These are phyloP conservation scores for Colletotrichum euphorbiae DNA, from an alignment of 2,329 filamentous ascomycete species.

Conservation along the genomic window DNA sequence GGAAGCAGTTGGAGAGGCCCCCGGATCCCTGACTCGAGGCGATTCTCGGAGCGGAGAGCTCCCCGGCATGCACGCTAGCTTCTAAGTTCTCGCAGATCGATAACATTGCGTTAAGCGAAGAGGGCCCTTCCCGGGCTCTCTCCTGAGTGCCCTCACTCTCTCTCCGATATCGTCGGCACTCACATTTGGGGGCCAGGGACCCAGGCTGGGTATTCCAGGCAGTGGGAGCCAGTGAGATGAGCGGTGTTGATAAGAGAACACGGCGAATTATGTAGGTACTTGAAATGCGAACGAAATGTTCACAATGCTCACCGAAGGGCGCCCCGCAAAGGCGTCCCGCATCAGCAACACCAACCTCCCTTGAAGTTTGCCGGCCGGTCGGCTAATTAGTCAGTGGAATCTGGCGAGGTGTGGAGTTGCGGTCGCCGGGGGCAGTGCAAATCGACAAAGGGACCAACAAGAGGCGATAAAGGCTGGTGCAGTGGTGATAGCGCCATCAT, in stretches of 20 bases:
- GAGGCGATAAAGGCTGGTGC: neutral
- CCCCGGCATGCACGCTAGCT: constrained; percentile 17
- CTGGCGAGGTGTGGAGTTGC: constrained; percentile 15
- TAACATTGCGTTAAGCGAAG: constrained; percentile 21
- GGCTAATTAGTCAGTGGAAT: neutral
- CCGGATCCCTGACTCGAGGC: constrained; percentile 13
- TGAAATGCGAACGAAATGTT: neutral
- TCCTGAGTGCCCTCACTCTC: neutral
- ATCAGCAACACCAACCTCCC: constrained; percentile 9
- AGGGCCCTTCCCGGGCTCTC: neutral
- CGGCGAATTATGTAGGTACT: constrained; percentile 5
- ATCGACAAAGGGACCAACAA: neutral
- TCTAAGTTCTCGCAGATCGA: too few relatives aligned
- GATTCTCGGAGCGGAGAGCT: constrained; percentile 23
- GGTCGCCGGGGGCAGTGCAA: constrained; percentile 20
- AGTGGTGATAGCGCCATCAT: neutral
- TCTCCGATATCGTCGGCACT: constrained; percentile 35
- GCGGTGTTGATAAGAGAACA: constrained; percentile 12
- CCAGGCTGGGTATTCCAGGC: neutral
- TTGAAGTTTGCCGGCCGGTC: neutral
- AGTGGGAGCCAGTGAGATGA: neutral
- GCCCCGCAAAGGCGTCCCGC: neutral
- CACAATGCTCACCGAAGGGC: neutral
- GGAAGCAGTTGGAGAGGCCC: constrained; percentile 5
- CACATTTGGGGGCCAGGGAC: constrained; percentile 12